Percentiles rank a stretch among this genome's conserved stretches.
These are phyloP conservation scores for Mycena kentingensis DNA, from an alignment of 768 basidiomycete genomes.

Conservation along the genomic window DNA sequence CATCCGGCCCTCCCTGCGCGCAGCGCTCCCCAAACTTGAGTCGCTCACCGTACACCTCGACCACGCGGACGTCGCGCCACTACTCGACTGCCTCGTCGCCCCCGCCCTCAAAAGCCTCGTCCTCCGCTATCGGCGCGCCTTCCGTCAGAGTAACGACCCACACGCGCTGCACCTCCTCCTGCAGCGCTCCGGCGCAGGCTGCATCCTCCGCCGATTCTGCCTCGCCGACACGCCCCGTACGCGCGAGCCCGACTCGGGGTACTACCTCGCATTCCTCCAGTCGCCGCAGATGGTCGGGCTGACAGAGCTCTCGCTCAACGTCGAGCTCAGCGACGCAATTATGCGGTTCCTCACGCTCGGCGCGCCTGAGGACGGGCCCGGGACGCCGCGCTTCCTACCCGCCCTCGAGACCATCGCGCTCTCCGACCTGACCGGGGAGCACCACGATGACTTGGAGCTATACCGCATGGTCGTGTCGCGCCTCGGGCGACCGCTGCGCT, in stretches of 20 bases:
- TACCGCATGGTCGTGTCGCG: constrained; percentile 22
- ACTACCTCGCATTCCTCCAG: constrained; percentile 8
- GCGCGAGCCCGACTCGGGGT: neutral
- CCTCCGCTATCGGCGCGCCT: constrained; percentile 7
- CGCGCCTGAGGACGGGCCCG: constrained; percentile 2
- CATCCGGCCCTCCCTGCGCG: constrained; percentile 4
- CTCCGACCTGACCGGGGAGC: constrained; percentile 5
- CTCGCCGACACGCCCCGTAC: constrained; percentile 5
- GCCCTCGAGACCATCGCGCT: constrained; percentile 12
- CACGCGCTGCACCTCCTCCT: constrained; percentile 9
- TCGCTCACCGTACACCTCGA: constrained; percentile 14
- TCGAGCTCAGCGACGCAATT: constrained; percentile 12
- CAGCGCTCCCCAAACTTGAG: constrained; percentile 2
- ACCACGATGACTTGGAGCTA: constrained; percentile 17
- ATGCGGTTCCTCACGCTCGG: constrained; percentile 16
- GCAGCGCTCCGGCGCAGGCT: neutral
- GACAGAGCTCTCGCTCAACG: constrained; percentile 14
- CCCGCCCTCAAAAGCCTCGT: constrained; percentile 14
- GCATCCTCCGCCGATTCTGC: constrained; percentile 12
- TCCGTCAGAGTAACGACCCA: constrained; percentile 8
- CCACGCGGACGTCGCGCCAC: constrained; percentile 3
- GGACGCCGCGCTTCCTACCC: constrained; percentile 8
- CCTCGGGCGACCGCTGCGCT: constrained; percentile 8
- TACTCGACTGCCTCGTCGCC: constrained; percentile 9
- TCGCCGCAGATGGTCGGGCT: constrained; percentile 11